phyloP scores from a whole-genome alignment of 208 protist genomes.

The Leishmania amazonensis region DNA sequence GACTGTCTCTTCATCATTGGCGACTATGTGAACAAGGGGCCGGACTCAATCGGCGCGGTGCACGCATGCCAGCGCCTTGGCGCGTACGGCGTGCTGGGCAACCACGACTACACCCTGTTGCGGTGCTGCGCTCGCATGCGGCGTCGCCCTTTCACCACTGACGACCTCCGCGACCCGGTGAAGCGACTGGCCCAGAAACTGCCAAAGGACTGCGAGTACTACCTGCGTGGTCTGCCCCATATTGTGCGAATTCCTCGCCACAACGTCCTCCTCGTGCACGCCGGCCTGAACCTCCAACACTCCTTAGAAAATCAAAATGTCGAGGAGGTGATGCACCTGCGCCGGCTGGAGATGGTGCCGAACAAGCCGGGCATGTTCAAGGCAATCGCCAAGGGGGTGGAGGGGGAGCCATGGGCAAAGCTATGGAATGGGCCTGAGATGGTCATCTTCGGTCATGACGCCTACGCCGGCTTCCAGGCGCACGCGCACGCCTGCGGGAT shows the following conservation, averaged over 20 bases:
- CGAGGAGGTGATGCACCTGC: constrained; percentile 84
- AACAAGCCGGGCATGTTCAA: constrained; percentile 35
- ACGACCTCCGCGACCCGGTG: constrained; percentile 77
- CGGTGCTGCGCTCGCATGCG: constrained; percentile 54
- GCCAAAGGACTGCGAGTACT: constrained; percentile 75
- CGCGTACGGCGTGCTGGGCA: constrained; percentile 85
- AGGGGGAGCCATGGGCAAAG: constrained; percentile 64
- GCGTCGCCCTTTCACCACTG: constrained; percentile 42
- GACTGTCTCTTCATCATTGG: constrained; percentile 87
- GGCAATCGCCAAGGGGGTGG: constrained; percentile 64
- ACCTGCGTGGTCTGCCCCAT: constrained; percentile 83
- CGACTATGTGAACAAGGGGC: constrained; percentile 92
- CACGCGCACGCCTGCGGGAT: constrained; percentile 80
- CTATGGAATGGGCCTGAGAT: constrained; percentile 82
- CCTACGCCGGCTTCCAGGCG: constrained; percentile 73
- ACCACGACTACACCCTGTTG: constrained; percentile 90
- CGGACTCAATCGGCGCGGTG: constrained; percentile 81
- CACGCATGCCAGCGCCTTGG: constrained; percentile 59
- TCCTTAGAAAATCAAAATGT: constrained; percentile 74
- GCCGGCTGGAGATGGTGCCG: constrained; percentile 55
- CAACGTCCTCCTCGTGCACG: constrained; percentile 87
- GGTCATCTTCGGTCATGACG: constrained; percentile 92
- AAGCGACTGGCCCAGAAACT: constrained; percentile 76
- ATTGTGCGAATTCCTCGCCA: constrained; percentile 82
- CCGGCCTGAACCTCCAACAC: constrained; percentile 70